Percentiles rank a stretch among this genome's conserved stretches.
Evolutionary conservation across 805 yeast genomes (phyloP).

Genomic region (Cyberlindnera xishuangbannaensis): DNA sequence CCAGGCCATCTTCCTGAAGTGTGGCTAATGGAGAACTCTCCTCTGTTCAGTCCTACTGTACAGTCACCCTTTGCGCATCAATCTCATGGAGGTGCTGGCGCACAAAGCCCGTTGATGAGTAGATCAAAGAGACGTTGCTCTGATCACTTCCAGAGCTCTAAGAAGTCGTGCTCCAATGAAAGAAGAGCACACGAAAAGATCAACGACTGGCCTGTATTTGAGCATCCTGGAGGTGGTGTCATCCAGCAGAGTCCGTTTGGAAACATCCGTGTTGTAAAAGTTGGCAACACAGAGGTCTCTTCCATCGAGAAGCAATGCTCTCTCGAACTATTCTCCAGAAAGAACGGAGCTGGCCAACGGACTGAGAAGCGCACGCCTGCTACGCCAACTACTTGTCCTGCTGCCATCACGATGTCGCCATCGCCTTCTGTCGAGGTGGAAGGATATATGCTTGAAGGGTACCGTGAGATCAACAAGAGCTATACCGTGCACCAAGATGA

Average conservation of each 20-base stretch:
- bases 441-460: slow-evolving; percentile 25
- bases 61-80: slow-evolving; percentile 8
- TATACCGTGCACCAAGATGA: slow-evolving; percentile 21
- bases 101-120: slow-evolving; percentile 10
- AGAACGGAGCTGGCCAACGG: background rate
- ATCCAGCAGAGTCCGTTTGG: slow-evolving; percentile 25
- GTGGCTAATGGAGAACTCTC: slow-evolving; percentile 16
- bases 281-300: slow-evolving; percentile 18
- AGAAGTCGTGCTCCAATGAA: slow-evolving; percentile 22
- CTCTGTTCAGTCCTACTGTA: slow-evolving; percentile 13
- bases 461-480: slow-evolving; percentile 19
- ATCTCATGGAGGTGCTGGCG: no score
- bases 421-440: slow-evolving; percentile 24
- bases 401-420: slow-evolving; percentile 5
- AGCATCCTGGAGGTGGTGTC: slow-evolving; percentile 21
- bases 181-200: background rate
- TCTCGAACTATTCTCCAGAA: slow-evolving; percentile 10
- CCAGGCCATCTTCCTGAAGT: slow-evolving; percentile 13
- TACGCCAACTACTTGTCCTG: no score
- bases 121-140: slow-evolving; percentile 32
- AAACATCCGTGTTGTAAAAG: slow-evolving; percentile 15
- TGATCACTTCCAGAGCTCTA: slow-evolving; percentile 26
- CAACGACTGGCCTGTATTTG: slow-evolving; percentile 21
- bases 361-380: background rate
- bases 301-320: slow-evolving; percentile 15